These are phyloP conservation scores for Pseudogymnoascus sp. DNA, from an alignment of 2,329 filamentous ascomycete species.

Conservation along the genomic window DNA sequence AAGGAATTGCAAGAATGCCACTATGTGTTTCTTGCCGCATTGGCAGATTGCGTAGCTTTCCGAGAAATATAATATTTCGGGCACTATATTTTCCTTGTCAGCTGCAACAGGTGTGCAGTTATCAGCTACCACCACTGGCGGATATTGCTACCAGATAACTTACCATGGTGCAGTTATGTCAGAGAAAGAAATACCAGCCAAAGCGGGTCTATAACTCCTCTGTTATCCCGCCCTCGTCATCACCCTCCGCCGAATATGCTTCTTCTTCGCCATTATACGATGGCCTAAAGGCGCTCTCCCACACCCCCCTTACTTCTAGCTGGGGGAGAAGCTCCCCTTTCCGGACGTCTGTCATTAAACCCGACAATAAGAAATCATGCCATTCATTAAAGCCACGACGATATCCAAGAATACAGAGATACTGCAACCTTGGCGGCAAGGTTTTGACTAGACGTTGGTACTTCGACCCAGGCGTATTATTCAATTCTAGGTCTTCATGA, in stretches of 20 bases:
- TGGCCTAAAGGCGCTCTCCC: not conserved
- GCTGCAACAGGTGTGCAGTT: not conserved
- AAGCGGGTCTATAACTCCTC: not conserved
- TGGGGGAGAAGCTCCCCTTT: not conserved
- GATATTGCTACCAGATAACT: not conserved
- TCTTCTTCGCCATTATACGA: not conserved
- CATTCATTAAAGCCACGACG: not conserved
- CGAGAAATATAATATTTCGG: not conserved
- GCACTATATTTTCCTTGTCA: not conserved
- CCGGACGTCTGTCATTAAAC: not conserved
- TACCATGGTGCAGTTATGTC: not conserved
- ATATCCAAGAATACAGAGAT: not conserved
- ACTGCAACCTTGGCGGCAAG: not conserved
- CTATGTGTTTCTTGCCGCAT: not conserved
- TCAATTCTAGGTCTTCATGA: not conserved
- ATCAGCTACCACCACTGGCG: not conserved
- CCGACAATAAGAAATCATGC: not conserved
- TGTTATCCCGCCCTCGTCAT: not conserved
- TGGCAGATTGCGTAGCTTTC: not conserved
- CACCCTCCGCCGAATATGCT: not conserved
- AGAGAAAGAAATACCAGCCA: not conserved
- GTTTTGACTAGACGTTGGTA: not conserved
- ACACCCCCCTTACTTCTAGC: not conserved
- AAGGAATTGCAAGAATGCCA: not conserved
- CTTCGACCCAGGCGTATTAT: not conserved